Evolutionary conservation across 352 stramenopile species (phyloP).

Genomic region (Blastocystis sp.): DNA sequence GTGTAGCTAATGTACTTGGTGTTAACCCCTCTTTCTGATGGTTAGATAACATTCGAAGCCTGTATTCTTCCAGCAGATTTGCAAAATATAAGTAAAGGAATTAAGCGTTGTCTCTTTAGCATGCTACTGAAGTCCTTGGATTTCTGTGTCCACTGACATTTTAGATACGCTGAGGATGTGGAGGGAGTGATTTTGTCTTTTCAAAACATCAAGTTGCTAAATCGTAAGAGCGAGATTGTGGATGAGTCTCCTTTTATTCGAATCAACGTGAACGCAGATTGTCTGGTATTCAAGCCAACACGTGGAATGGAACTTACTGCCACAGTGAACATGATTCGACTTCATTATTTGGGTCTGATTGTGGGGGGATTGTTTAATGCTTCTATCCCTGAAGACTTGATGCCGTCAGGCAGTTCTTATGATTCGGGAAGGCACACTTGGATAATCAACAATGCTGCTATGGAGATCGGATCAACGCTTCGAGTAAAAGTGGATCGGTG

Average conservation of each 20-base stretch:
- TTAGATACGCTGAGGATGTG: constrained; percentile 49
- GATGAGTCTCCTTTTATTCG: constrained; percentile 60
- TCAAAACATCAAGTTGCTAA: constrained; percentile 60
- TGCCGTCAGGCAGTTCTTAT: constrained; percentile 24
- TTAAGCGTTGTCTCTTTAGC: constrained; percentile 57
- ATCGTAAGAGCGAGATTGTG: constrained; percentile 35
- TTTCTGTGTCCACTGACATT: neutral
- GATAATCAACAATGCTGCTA: neutral
- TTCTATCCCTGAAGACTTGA: constrained; percentile 50
- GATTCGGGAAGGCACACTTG: neutral
- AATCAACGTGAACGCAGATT: constrained; percentile 58
- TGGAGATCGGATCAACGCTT: constrained; percentile 3
- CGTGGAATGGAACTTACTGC: constrained; percentile 50
- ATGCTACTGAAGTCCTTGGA: neutral
- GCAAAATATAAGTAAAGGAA: constrained; percentile 58
- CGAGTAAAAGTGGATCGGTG: constrained; percentile 54
- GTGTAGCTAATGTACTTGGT: neutral
- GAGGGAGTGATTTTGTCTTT: constrained; percentile 45
- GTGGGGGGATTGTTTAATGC: constrained; percentile 57
- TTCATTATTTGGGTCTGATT: constrained; percentile 50
- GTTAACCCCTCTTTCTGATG: neutral
- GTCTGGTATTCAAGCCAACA: constrained; percentile 47
- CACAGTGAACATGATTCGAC: constrained; percentile 52
- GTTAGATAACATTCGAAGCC: constrained; percentile 56
- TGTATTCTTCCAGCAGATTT: constrained; percentile 55